Conservation (phyloP, 2,329 filamentous ascomycete species). For the Ophiosphaerella narmari region DNA sequence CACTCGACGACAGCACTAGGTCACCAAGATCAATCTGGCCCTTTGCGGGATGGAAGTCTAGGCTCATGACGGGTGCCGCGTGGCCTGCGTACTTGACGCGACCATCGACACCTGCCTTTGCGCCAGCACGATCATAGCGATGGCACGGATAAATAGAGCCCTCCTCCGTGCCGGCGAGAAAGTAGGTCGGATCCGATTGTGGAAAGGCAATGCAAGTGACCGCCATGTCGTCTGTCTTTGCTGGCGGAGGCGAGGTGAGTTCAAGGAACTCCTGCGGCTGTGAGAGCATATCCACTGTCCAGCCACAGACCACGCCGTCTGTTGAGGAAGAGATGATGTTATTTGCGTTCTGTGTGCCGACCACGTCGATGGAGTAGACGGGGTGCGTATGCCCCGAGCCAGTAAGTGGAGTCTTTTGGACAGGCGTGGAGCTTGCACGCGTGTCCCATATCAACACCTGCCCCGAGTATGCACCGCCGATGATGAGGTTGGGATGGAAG, state of each 20-base stretch:
- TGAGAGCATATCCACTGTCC: constrained; percentile 97
- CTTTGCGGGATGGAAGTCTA: constrained; percentile 91
- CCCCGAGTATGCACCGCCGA: constrained; percentile 94
- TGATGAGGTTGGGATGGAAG: constrained; percentile 93
- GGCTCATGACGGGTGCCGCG: constrained; percentile 91
- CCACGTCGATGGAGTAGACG: constrained; percentile 92
- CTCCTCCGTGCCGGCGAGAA: constrained; percentile 95
- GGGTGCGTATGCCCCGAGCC: constrained; percentile 95
- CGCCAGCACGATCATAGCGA: constrained; percentile 93
- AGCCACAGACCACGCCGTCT: constrained; percentile 94
- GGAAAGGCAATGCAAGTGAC: constrained; percentile 96
- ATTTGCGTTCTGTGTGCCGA: constrained; percentile 97
- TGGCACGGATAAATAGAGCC: constrained; percentile 96
- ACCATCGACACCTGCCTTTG: constrained; percentile 92
- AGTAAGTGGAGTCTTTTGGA: constrained; percentile 94
- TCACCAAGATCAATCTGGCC: constrained; percentile 95
- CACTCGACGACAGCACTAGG: constrained; percentile 84
- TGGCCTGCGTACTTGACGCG: constrained; percentile 89
- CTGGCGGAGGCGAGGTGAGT: constrained; percentile 78
- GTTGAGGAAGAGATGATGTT: constrained; percentile 98
- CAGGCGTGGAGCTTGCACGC: constrained; percentile 77
- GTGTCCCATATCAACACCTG: constrained; percentile 98
- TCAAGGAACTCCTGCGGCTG: constrained; percentile 95
- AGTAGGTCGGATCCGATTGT: constrained; percentile 93
- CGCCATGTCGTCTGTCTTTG: constrained; percentile 87